Percentiles rank a stretch among this genome's conserved stretches.
Evolutionary conservation across 805 yeast species (phyloP).

Genomic region (Limtongia smithiae): DNA sequence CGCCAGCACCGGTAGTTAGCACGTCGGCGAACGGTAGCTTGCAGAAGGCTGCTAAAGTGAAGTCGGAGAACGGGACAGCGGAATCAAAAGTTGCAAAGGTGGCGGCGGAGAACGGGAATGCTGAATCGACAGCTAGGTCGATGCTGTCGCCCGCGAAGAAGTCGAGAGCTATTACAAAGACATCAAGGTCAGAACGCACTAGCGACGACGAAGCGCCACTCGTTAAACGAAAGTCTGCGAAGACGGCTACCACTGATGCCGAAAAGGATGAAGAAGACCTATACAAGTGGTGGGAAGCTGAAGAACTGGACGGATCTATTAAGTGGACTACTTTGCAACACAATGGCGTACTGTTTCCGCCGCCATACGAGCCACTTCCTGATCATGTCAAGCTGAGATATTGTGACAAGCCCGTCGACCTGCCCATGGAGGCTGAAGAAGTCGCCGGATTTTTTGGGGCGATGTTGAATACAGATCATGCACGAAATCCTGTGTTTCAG

Average conservation of each 20-base stretch:
- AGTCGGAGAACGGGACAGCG: neutral
- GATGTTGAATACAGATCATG: conserved; percentile 82
- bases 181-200: too few species aligned
- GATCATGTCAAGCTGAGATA: conserved; percentile 68
- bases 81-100: neutral
- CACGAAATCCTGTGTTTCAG: conserved; percentile 78
- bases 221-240: conserved; percentile 1
- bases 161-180: too few species aligned
- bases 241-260: conserved; percentile 36
- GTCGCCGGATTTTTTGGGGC: conserved; percentile 96
- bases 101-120: neutral
- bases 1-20: neutral
- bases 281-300: conserved; percentile 85
- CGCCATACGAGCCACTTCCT: conserved; percentile 84
- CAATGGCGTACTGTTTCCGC: conserved; percentile 90
- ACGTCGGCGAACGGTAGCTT: conserved; percentile 1
- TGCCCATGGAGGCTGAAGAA: conserved; percentile 85
- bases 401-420: conserved; percentile 67
- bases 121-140: too few species aligned
- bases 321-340: conserved; percentile 88
- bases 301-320: conserved; percentile 56
- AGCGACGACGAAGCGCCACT: neutral
- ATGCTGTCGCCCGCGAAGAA: too few species aligned
- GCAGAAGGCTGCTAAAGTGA: neutral
- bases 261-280: conserved; percentile 53